Evolutionary conservation across 1,284 basidiomycete genomes (phyloP).

Genomic region (Irpex lacteus): DNA sequence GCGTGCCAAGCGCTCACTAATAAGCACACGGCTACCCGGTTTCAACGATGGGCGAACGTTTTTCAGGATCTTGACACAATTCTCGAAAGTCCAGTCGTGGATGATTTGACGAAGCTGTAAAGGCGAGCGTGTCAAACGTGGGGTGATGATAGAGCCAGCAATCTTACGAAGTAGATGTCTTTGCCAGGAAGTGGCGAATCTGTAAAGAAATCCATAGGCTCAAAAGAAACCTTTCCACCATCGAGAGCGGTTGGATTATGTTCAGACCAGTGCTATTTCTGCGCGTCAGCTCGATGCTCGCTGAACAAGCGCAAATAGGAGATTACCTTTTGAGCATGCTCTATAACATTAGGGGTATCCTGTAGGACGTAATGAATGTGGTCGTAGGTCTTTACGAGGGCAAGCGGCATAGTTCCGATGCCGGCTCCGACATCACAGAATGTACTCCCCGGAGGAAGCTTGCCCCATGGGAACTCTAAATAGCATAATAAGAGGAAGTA

Average conservation of each 20-base stretch:
- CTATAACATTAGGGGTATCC: slow-evolving; percentile 27
- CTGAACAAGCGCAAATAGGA: slow-evolving; percentile 22
- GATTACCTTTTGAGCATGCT: not conserved
- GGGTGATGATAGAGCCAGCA: not conserved
- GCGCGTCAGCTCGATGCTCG: slow-evolving; percentile 13
- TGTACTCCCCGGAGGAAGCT: slow-evolving; percentile 30
- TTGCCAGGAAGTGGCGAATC: slow-evolving; percentile 36
- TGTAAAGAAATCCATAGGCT: slow-evolving; percentile 44
- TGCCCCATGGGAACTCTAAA: slow-evolving; percentile 45
- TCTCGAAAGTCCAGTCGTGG: slow-evolving; percentile 28
- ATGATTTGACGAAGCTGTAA: slow-evolving; percentile 12
- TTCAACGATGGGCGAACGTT: slow-evolving; percentile 24
- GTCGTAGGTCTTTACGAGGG: slow-evolving; percentile 38
- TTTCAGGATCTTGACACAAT: slow-evolving; percentile 23
- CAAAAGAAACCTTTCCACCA: slow-evolving; percentile 34
- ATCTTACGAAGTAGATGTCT: slow-evolving; percentile 45
- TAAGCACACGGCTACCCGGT: slow-evolving; percentile 17
- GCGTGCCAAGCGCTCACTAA: slow-evolving; percentile 19
- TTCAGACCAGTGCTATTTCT: slow-evolving; percentile 35
- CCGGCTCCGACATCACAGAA: slow-evolving; percentile 51
- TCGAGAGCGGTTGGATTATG: slow-evolving; percentile 33
- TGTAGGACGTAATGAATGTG: slow-evolving; percentile 43
- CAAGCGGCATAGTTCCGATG: slow-evolving; percentile 39
- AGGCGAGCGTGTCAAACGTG: not conserved
- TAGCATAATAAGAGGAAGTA: not conserved